Evolutionary conservation across 805 yeast species (phyloP).

Genomic region (Yarrowia yakushimensis): DNA sequence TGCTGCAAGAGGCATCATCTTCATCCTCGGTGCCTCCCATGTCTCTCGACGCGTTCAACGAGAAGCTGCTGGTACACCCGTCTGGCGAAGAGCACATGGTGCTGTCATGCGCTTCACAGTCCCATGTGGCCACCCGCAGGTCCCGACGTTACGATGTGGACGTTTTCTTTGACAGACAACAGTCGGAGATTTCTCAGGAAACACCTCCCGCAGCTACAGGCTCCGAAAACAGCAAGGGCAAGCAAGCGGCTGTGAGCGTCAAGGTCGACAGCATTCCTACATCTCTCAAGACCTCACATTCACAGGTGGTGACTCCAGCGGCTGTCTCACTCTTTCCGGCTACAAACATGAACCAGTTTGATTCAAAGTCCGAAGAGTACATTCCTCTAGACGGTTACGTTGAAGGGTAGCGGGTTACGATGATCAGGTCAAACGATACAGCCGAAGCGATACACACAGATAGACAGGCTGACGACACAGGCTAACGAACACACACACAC

Average conservation of each 20-base stretch:
- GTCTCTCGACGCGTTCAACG: conserved; percentile 21
- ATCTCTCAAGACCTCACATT: not conserved
- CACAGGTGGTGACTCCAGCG: not conserved
- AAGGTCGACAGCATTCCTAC: not conserved
- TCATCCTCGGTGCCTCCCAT: conserved; percentile 2
- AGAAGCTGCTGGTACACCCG: conserved; percentile 13
- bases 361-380: conserved; percentile 11
- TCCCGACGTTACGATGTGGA: conserved; percentile 21
- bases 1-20: conserved; percentile 1
- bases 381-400: conserved; percentile 9
- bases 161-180: conserved; percentile 15
- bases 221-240: not conserved
- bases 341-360: conserved; percentile 21
- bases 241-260: not conserved
- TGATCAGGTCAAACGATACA: too few species aligned
- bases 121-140: conserved; percentile 16
- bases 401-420: not conserved
- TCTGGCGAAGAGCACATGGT: conserved; percentile 19
- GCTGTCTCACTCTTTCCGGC: conserved; percentile 10
- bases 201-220: not conserved
- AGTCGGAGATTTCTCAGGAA: not conserved
- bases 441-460: not conserved
- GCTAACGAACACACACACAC: not conserved
- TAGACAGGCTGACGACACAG: not conserved
- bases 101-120: not conserved